Conservation (phyloP, 2,329 filamentous ascomycete genomes). For the Lanzia echinophila region DNA sequence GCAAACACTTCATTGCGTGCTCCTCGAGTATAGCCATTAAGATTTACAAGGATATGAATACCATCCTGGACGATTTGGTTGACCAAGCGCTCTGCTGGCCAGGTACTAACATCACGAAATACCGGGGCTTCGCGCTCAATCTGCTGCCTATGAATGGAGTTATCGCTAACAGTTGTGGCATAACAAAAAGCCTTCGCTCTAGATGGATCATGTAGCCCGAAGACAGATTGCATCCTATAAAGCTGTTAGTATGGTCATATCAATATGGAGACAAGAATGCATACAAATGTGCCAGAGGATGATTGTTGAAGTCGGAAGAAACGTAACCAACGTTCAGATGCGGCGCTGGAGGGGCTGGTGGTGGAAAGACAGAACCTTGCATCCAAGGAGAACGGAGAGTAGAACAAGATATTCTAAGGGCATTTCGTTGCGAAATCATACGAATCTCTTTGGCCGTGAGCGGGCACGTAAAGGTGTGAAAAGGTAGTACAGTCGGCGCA, state of each 20-base stretch:
- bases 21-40: constrained; percentile 96
- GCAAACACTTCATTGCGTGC: constrained; percentile 98
- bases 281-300: constrained; percentile 83
- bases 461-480: constrained; percentile 96
- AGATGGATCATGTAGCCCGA: constrained; percentile 73
- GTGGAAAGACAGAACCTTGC: constrained; percentile 71
- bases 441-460: constrained; percentile 87
- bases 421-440: constrained; percentile 91
- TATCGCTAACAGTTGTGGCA: constrained; percentile 86
- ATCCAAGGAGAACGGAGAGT: constrained; percentile 86
- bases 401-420: constrained; percentile 83
- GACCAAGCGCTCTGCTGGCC: constrained; percentile 78
- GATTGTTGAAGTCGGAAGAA: constrained; percentile 98
- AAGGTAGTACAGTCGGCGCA: constrained; percentile 89
- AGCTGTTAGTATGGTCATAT: neutral
- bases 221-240: constrained; percentile 87
- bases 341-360: constrained; percentile 73
- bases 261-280: constrained; percentile 23
- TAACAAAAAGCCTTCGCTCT: constrained; percentile 88
- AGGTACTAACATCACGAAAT: constrained; percentile 81
- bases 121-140: constrained; percentile 90
- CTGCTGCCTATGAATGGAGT: constrained; percentile 80
- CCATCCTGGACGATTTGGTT: constrained; percentile 79
- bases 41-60: constrained; percentile 90
- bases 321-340: constrained; percentile 91